phyloP scores from a whole-genome alignment of 108 stramenopile genomes.

The Pseudonitzschia pungens region DNA sequence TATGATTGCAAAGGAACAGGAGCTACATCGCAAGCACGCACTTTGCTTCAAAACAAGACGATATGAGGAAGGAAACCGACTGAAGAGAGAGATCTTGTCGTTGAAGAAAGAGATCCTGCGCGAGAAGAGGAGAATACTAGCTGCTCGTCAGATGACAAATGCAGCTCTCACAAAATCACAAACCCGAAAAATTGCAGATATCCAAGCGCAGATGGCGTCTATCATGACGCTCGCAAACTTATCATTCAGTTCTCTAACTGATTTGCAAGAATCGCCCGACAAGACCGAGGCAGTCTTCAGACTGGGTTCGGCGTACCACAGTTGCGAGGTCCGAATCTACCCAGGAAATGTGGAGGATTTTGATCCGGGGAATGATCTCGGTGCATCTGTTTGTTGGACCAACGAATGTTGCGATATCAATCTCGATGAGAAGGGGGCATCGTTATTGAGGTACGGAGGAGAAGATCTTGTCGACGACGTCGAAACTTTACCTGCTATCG shows the following conservation, averaged over 20 bases:
- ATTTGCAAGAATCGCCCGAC: slow-evolving; percentile 23
- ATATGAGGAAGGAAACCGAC: slow-evolving; percentile 33
- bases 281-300: slow-evolving; percentile 27
- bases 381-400: slow-evolving; percentile 43
- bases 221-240: slow-evolving; percentile 39
- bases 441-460: slow-evolving; percentile 29
- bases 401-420: slow-evolving; percentile 41
- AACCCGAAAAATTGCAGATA: slow-evolving; percentile 25
- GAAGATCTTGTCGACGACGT: slow-evolving; percentile 24
- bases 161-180: slow-evolving; percentile 6
- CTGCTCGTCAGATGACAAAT: background rate
- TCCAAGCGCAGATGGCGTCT: slow-evolving; percentile 32
- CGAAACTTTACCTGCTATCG: slow-evolving; percentile 32
- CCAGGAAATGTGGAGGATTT: slow-evolving; percentile 27
- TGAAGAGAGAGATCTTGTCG: slow-evolving; percentile 33
- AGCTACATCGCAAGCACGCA: slow-evolving; percentile 22
- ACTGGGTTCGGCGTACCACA: slow-evolving; percentile 37
- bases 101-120: slow-evolving; percentile 39
- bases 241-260: slow-evolving; percentile 27
- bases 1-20: slow-evolving; percentile 29
- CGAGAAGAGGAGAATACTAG: slow-evolving; percentile 25
- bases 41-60: slow-evolving; percentile 26
- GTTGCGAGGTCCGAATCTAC: slow-evolving; percentile 35
- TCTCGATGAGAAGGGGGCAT: slow-evolving; percentile 20
- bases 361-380: slow-evolving; percentile 37